Evolutionary conservation across 345 rosid species (phyloP).

Genomic region (Eucalyptus rudis): DNA sequence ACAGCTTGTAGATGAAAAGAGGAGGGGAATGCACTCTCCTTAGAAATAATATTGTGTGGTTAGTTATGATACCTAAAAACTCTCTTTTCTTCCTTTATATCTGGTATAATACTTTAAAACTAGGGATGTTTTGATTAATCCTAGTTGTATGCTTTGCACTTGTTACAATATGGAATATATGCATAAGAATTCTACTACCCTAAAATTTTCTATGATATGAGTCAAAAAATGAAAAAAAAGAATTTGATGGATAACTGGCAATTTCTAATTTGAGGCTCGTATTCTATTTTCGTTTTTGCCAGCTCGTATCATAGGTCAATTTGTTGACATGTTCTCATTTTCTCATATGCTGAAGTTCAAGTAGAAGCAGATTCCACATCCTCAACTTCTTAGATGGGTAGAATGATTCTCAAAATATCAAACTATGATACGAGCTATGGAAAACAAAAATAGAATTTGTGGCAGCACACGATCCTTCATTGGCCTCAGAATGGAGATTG

Average conservation of each 20-base stretch:
- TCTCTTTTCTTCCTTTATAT: background rate
- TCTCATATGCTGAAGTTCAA: too few relatives aligned
- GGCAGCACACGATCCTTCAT: background rate
- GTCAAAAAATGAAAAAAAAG: too few relatives aligned
- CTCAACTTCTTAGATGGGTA: too few relatives aligned
- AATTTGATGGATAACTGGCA: too few relatives aligned
- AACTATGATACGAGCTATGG: too few relatives aligned
- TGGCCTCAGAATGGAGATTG: background rate
- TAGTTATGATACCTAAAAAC: background rate
- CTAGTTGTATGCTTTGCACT: background rate
- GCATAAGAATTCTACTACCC: too few relatives aligned
- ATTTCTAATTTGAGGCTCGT: fast-evolving
- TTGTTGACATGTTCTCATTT: too few relatives aligned
- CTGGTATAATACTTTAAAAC: background rate
- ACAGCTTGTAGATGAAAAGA: background rate
- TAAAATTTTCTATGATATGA: too few relatives aligned
- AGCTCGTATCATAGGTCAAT: background rate
- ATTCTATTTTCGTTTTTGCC: background rate
- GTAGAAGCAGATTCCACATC: too few relatives aligned
- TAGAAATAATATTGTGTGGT: background rate
- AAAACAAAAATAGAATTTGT: background rate
- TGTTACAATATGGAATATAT: too few relatives aligned
- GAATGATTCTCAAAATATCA: too few relatives aligned
- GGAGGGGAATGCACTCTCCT: background rate
- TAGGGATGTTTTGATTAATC: background rate